Base-by-base conservation (phyloP, 2,329 filamentous ascomycete genomes). In the Epichloe amarillans region DNA sequence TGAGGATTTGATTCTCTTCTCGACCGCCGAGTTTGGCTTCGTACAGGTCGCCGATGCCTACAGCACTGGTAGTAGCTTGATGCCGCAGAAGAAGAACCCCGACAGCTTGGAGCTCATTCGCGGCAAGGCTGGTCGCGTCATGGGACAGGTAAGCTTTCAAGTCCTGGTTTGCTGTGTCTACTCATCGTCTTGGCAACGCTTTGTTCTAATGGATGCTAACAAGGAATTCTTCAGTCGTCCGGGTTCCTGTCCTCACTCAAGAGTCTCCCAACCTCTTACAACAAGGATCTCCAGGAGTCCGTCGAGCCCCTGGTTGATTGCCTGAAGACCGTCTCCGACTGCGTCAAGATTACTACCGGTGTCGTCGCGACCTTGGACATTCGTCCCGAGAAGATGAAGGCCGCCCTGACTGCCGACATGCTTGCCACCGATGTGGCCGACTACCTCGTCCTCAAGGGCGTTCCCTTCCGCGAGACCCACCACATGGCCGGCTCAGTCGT, bases 51-150 rank as follows among this genome's bases (percentile, higher is more conserved):
- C 46, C 26, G 46, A 48, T 42, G 46, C 46, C 3, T 41, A 48
- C 12, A 48, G 37, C 38, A 48, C 46, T 23, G 46, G 46, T 3
- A 48, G 46, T n/a, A 48, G 46, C 30, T 26, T 48, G 23, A 48
- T 48, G 46, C 46, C 46, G 5, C 46, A 48, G 30, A 42, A 42
- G 47, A 48, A 52, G 3, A 63, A 62, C 51, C 48, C 49, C 1
- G 60, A 63, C 41, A 47, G 45, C 6, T 46, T 61, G 7, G 60
- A 63, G 45, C 53, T 62, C 4, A 23, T 63, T 44, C 56, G 61
- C 17, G 61, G 61, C 50, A 63, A 63, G 56, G 52, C 58, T 30
- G 57, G 59, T 1, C 55, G 59, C 42, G 51, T 53, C 47, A 59
- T 59, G 43, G 57, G 58, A 39, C 58, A 62, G 46, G 48, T 45